A percentile compares a stretch with the other conserved stretches of the same genome.
Evolutionary conservation across 2,329 filamentous ascomycete species (phyloP).

Genomic region (Dactylellina cionopaga): DNA sequence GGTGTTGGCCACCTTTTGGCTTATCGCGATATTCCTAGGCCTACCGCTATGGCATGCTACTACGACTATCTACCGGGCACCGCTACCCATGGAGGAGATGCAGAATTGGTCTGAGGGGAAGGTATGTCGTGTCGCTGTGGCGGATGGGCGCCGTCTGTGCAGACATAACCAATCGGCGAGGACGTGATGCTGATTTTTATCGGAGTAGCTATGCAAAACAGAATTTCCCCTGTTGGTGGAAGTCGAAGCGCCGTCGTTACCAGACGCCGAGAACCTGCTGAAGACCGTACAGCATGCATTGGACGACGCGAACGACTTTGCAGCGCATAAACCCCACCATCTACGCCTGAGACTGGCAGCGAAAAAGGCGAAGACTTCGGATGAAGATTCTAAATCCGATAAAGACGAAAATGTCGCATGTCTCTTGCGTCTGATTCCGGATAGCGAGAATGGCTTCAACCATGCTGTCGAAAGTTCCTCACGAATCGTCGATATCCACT

Average conservation of each 20-base stretch:
- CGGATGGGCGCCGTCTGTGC: no score
- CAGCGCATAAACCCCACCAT: constrained; percentile 72
- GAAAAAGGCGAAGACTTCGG: constrained; percentile 47
- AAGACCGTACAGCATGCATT: constrained; percentile 85
- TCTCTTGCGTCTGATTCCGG: constrained; percentile 74
- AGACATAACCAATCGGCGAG: constrained; percentile 14
- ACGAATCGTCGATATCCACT: constrained; percentile 79
- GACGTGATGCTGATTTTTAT: neutral
- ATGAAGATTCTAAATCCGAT: constrained; percentile 50
- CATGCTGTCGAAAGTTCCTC: constrained; percentile 73
- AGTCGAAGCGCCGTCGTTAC: constrained; percentile 75
- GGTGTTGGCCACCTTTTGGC: constrained; percentile 90
- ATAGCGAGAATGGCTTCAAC: constrained; percentile 62
- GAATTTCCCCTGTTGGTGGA: constrained; percentile 87
- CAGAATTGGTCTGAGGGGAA: constrained; percentile 89
- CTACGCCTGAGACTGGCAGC: constrained; percentile 74
- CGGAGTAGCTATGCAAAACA: constrained; percentile 78
- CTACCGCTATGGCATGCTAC: constrained; percentile 96
- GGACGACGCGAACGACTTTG: constrained; percentile 86
- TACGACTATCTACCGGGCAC: constrained; percentile 88
- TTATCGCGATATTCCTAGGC: constrained; percentile 81
- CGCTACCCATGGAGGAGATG: constrained; percentile 85
- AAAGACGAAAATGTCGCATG: constrained; percentile 69
- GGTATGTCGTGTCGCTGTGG: constrained; percentile 65
- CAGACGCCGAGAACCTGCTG: constrained; percentile 70